These are phyloP conservation scores for Daldinia decipiens DNA, from an alignment of 495 filamentous ascomycete genomes.

Conservation along the genomic window DNA sequence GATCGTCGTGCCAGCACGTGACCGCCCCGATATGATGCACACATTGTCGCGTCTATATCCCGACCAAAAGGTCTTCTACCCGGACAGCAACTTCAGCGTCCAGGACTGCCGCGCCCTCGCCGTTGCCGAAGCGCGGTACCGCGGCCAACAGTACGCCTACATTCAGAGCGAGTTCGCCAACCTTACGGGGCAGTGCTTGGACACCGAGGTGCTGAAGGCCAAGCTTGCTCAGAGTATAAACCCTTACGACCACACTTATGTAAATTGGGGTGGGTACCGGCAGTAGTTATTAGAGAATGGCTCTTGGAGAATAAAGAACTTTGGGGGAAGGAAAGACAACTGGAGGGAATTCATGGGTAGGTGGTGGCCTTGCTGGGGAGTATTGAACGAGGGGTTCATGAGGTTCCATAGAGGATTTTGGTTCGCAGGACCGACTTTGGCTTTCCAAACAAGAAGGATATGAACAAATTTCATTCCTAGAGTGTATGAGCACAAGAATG, in stretches of 20 bases:
- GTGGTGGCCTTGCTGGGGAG: neutral
- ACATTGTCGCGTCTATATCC: constrained; percentile 7
- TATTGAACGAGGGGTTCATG: neutral
- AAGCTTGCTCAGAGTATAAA: neutral
- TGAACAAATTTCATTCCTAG: neutral
- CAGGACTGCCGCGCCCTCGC: constrained; percentile 48
- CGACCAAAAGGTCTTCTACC: constrained; percentile 19
- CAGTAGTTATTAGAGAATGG: neutral
- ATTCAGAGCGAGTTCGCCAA: constrained; percentile 52
- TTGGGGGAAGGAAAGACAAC: neutral
- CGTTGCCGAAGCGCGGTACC: constrained; percentile 41
- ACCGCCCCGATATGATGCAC: no score
- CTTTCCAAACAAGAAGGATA: neutral
- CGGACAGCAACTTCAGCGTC: constrained; percentile 43
- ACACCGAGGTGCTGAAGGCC: constrained; percentile 34
- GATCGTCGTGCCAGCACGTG: no score
- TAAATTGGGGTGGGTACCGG: neutral
- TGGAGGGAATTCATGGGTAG: neutral
- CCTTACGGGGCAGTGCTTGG: constrained; percentile 49
- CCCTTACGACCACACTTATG: neutral
- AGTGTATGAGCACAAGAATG: neutral
- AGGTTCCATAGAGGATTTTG: neutral
- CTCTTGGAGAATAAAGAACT: neutral
- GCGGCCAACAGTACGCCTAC: constrained; percentile 31
- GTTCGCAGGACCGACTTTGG: neutral